Evolutionary conservation across 192 early-diverging fungal genomes (phyloP).

Genomic region (Backusella circina): DNA sequence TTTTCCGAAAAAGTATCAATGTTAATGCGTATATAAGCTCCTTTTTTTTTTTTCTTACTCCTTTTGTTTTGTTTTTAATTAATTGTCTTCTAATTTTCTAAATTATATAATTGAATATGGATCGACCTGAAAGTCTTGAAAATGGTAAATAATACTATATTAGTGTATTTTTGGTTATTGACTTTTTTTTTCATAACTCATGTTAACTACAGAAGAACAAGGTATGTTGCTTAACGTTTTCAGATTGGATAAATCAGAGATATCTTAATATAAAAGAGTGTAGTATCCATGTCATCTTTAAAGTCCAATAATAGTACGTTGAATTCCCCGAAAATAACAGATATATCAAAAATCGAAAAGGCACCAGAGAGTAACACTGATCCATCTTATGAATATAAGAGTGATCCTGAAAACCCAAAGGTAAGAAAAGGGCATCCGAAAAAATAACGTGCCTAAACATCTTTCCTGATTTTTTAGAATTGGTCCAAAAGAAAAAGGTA

Average conservation of each 20-base stretch:
- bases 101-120: background rate
- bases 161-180: background rate
- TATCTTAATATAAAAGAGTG: background rate
- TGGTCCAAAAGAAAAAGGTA: constrained; percentile 13
- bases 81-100: background rate
- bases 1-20: background rate
- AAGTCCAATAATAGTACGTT: background rate
- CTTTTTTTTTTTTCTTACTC: background rate
- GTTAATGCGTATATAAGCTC: background rate
- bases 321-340: background rate
- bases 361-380: background rate
- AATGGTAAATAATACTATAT: background rate
- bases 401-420: constrained; percentile 12
- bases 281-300: background rate
- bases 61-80: background rate
- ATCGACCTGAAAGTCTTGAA: background rate
- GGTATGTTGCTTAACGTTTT: background rate
- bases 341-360: background rate
- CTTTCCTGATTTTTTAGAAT: background rate
- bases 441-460: background rate
- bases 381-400: background rate
- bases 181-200: background rate
- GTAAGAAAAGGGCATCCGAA: background rate
- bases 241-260: background rate
- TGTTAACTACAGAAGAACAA: background rate